Conservation (phyloP, 2,329 filamentous ascomycete species). For the Daldinia sp. region DNA sequence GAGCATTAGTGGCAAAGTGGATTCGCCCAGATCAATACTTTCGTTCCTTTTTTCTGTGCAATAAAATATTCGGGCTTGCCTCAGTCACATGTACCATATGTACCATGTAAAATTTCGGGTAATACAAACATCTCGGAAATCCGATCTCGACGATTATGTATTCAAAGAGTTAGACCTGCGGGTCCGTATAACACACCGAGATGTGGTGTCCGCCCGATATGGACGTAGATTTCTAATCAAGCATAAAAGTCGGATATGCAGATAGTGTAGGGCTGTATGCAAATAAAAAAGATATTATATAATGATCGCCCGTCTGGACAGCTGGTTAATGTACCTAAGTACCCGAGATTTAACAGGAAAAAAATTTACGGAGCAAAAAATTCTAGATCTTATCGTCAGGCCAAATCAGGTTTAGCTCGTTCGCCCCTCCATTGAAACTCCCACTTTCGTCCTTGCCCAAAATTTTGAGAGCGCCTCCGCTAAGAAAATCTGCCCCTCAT, state of each 20-base stretch:
- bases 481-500: conserved; percentile 45
- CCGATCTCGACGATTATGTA: conserved; percentile 17
- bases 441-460: conserved; percentile 43
- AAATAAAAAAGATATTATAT: neutral
- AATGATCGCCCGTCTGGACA: neutral
- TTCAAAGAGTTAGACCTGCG: neutral
- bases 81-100: conserved; percentile 1
- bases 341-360: neutral
- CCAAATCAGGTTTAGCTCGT: conserved; percentile 21
- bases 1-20: conserved; percentile 19
- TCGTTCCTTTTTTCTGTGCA: neutral
- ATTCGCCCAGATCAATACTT: neutral
- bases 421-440: conserved; percentile 34
- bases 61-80: neutral
- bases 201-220: no score
- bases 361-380: conserved; percentile 31
- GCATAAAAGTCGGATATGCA: neutral
- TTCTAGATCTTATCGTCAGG: conserved; percentile 36
- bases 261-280: neutral
- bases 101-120: neutral
- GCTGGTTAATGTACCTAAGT: neutral
- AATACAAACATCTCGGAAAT: conserved; percentile 18
- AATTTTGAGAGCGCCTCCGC: conserved; percentile 42
- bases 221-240: neutral
- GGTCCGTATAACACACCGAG: neutral